Conservation (phyloP, 1,284 basidiomycete species). For the Irpex lacteus region DNA sequence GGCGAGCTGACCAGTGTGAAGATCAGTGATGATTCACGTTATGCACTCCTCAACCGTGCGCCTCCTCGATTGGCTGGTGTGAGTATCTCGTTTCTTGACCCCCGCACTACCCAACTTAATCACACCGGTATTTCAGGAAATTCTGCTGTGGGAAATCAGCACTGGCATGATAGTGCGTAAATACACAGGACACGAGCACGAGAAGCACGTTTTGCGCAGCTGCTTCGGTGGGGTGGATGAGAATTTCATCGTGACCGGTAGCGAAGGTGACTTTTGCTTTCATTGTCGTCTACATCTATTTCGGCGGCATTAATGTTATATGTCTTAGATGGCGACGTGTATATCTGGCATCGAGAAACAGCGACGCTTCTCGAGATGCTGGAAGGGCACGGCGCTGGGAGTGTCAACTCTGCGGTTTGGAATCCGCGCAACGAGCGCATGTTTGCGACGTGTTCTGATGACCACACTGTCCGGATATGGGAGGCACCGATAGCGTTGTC, state of each 20-base stretch:
- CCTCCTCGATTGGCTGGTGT: constrained; percentile 56
- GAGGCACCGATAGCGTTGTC: constrained; percentile 48
- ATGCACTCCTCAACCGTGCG: constrained; percentile 83
- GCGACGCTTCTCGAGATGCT: constrained; percentile 82
- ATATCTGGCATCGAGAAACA: constrained; percentile 93
- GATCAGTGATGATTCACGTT: constrained; percentile 85
- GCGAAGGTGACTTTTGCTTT: constrained; percentile 66
- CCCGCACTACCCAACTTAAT: constrained; percentile 3
- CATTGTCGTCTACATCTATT: constrained; percentile 9
- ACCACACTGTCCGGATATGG: constrained; percentile 83
- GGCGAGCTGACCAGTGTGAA: constrained; percentile 87
- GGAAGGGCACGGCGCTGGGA: constrained; percentile 80
- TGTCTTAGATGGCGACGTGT: constrained; percentile 78
- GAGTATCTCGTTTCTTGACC: constrained; percentile 2
- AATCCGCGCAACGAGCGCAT: constrained; percentile 84
- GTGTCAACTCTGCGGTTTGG: constrained; percentile 97
- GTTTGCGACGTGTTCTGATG: constrained; percentile 94
- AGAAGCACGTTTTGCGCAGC: constrained; percentile 82
- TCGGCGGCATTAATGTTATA: not conserved
- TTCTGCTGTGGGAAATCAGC: constrained; percentile 83
- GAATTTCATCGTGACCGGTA: constrained; percentile 90
- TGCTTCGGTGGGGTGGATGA: constrained; percentile 93
- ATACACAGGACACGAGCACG: constrained; percentile 82
- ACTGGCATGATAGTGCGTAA: constrained; percentile 70
- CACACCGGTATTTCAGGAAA: constrained; percentile 54